Conservation (phyloP, 1,284 basidiomycete species). For the Sphagnurus paluster region DNA sequence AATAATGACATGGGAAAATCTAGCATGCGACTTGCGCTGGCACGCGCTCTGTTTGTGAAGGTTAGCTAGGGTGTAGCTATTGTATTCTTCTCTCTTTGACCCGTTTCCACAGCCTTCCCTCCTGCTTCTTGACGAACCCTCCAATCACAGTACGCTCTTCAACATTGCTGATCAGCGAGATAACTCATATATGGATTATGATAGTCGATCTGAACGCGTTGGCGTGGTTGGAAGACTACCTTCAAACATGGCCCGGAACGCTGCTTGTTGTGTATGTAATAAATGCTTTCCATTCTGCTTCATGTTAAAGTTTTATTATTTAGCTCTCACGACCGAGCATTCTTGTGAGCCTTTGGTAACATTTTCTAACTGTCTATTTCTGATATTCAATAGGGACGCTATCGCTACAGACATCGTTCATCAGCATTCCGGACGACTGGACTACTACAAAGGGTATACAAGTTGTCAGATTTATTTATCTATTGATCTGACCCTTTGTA, state of each 20-base stretch:
- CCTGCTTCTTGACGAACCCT: constrained; percentile 92
- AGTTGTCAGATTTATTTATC: not conserved
- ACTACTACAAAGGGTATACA: constrained; percentile 90
- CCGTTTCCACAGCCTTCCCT: constrained; percentile 57
- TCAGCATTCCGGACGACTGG: constrained; percentile 92
- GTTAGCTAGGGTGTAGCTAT: constrained; percentile 26
- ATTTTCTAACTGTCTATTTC: not conserved
- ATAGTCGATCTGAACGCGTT: constrained; percentile 79
- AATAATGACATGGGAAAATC: constrained; percentile 5
- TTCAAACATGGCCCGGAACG: constrained; percentile 95
- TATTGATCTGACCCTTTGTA: constrained; percentile 1
- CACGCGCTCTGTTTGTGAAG: constrained; percentile 94
- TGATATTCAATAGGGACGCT: constrained; percentile 65
- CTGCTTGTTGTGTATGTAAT: constrained; percentile 81
- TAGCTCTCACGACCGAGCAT: constrained; percentile 96
- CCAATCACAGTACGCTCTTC: constrained; percentile 81
- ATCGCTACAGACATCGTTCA: constrained; percentile 97
- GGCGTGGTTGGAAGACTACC: constrained; percentile 92
- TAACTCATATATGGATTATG: constrained; percentile 1
- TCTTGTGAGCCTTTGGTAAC: constrained; percentile 61
- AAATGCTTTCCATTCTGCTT: not conserved
- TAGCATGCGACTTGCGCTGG: constrained; percentile 84
- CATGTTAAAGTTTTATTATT: constrained; percentile 7
- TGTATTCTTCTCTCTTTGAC: not conserved
- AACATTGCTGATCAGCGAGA: not conserved